Evolutionary conservation across 352 stramenopile species (phyloP), one percentile per base, ranked within the genome.

Genomic region (Pythium rishiriense): DNA sequence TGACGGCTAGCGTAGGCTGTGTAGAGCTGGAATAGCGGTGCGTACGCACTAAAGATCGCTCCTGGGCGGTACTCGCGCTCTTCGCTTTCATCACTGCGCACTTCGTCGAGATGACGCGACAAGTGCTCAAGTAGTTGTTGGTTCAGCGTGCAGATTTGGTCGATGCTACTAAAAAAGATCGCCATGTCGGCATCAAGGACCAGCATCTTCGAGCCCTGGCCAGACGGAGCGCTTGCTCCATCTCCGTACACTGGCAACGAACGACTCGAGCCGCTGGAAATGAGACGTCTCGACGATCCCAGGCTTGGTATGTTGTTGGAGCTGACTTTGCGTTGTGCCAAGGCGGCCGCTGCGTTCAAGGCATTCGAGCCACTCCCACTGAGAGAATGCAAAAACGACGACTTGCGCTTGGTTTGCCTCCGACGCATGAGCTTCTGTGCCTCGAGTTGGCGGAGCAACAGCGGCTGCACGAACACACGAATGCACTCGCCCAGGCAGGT

Each of bases 141-240:
- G 46, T 96, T 96, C 3, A 96, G 70, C 12, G 85, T 96, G 58
- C 84, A 94, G 51, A 96, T 92, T 56, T 96, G 85, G 46, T 94
- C 85, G 19, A 96, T 87, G 49, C 85, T 94, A 71, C 74, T 93
- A 58, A 96, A 96, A 55, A 96, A 96, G 52, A 96, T 91, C 10
- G 85, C 85, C 69, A 96, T 81, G 50, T 91, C 83, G 8, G 87
- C 87, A 48, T 96, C 83, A 68, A 96, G 78, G 14, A 93, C 66
- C n/a, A 92, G 54, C 19, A 80, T 72, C 66, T 88, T 90, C 3
- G 35, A 19, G 4, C 22, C 14, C 17, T 31, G 19, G 28, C 8
- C 22, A 8, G 19, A 28, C 3, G 29, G 6, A 22, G 24, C 31
- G 25, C 35, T 22, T 19, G 12, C 28, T 11, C 50, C 50, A 8